These are phyloP conservation scores for Mucor lusitanicus DNA, from an alignment of 371 early-diverging fungal species.

Conservation along the genomic window DNA sequence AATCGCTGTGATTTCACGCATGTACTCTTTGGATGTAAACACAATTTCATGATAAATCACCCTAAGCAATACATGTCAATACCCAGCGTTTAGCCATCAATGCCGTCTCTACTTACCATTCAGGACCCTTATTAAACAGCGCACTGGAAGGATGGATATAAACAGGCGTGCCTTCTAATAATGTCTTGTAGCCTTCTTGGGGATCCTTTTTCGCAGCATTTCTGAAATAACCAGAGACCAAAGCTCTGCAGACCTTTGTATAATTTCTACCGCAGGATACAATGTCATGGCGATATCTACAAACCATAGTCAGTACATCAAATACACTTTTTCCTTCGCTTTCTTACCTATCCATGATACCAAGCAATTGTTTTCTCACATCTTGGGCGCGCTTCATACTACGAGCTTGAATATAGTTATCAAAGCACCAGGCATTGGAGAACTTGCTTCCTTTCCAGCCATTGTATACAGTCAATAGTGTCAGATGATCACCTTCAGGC, in stretches of 20 bases:
- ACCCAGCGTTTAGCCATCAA: background rate
- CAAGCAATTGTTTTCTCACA: conserved; percentile 93
- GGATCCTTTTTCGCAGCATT: conserved; percentile 97
- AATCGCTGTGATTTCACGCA: conserved; percentile 95
- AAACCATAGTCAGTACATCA: background rate
- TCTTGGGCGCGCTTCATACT: conserved; percentile 90
- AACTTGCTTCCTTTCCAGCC: conserved; percentile 89
- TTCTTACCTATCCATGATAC: conserved; percentile 87
- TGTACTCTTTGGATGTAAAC: conserved; percentile 97
- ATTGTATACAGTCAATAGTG: conserved; percentile 94
- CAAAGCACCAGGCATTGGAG: conserved; percentile 94
- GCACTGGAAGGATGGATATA: conserved; percentile 95
- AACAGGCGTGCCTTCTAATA: conserved; percentile 96
- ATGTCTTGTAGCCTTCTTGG: conserved; percentile 96
- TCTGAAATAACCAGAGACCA: conserved; percentile 93
- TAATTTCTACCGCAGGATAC: conserved; percentile 93
- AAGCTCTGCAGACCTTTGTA: conserved; percentile 84
- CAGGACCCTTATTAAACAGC: conserved; percentile 94
- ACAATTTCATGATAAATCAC: conserved; percentile 98
- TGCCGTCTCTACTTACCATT: conserved; percentile 63
- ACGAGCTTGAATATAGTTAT: conserved; percentile 92
- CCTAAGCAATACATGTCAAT: conserved; percentile 40
- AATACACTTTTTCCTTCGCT: background rate
- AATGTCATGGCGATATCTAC: conserved; percentile 86
- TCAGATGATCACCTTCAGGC: conserved; percentile 97